Base-by-base conservation (phyloP, 352 stramenopile species). In the Globisporangium spiculum region DNA sequence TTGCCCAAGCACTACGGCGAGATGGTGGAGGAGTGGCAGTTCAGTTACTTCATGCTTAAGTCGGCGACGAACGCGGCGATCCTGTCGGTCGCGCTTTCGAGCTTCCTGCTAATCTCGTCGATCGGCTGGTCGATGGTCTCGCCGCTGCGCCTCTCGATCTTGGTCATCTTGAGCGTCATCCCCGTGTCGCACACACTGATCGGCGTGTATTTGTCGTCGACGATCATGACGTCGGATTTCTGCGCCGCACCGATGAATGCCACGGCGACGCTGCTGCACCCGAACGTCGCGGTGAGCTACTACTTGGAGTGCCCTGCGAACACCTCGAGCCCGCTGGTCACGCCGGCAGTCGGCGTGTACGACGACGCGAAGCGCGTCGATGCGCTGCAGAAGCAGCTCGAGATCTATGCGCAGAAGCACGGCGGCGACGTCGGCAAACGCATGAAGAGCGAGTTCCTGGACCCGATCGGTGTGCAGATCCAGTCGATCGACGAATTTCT, bases 1-100 rank as follows among this genome's bases (percentile, higher is more conserved):
- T 68, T 94, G 56, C 86, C 86, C 3, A 76, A 66, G n/a, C 73
- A 93, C 72, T 90, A 84, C 44, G 78, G 72, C 20, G 72, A 79
- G 2, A 63, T 91, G 27, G 84, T 77, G 22, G 74, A 77, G 8
- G 66, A 88, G 34, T 94, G 84, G 86, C 65, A 92, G 59, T 74
- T 85, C 60, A 84, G 71, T 71, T 94, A 94, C 73, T 94, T 93
- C 54, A 76, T 89, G 71, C 81, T 94, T 65, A 91, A 94, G 72
- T 88, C 82, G 24, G 85, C 84, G 27, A 94, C 86, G 1, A 94
- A 93, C 64, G 81, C 77, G 0, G 86, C 86, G n/a, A 94, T 94
- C 62, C 64, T 94, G 26, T 76, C 79, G 2, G 86, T 94, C 7
- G 69, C 84, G 18, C 72, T 94, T 22, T 77, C 86, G 38, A 92